These are phyloP conservation scores for Colletotrichum cereale DNA, from an alignment of 2,329 filamentous ascomycete species.

Conservation along the genomic window DNA sequence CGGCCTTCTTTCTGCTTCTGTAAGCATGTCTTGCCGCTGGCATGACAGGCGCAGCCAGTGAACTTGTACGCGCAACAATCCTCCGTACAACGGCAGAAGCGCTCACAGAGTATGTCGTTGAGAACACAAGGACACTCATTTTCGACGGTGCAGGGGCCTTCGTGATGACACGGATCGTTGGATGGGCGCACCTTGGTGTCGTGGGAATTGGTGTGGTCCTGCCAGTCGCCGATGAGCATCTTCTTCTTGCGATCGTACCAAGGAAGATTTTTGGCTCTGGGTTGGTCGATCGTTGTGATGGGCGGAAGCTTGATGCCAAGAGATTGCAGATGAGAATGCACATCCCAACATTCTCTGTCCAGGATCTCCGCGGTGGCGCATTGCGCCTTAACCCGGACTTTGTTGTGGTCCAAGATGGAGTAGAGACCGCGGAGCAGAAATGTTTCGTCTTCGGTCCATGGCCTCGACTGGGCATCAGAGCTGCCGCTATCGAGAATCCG, in stretches of 20 bases:
- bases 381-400: constrained; percentile 56
- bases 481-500: constrained; percentile 42
- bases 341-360: constrained; percentile 65
- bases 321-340: constrained; percentile 58
- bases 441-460: constrained; percentile 64
- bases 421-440: constrained; percentile 62
- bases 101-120: constrained; percentile 76
- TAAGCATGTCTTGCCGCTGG: constrained; percentile 69
- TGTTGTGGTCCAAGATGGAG: constrained; percentile 57
- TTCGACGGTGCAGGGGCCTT: constrained; percentile 71
- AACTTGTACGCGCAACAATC: constrained; percentile 73
- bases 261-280: constrained; percentile 58
- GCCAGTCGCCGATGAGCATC: constrained; percentile 66
- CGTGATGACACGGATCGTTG: constrained; percentile 76
- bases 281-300: constrained; percentile 43
- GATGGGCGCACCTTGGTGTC: constrained; percentile 68
- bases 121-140: constrained; percentile 73
- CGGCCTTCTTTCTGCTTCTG: constrained; percentile 66
- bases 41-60: constrained; percentile 74
- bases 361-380: constrained; percentile 65
- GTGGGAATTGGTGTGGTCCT: constrained; percentile 66
- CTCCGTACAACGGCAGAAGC: constrained; percentile 74
- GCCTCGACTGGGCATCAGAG: constrained; percentile 35
- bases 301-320: constrained; percentile 52
- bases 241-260: constrained; percentile 71